Evolutionary conservation across 2,329 filamentous ascomycete species (phyloP).

Genomic region (Aspergillus calidoustus): DNA sequence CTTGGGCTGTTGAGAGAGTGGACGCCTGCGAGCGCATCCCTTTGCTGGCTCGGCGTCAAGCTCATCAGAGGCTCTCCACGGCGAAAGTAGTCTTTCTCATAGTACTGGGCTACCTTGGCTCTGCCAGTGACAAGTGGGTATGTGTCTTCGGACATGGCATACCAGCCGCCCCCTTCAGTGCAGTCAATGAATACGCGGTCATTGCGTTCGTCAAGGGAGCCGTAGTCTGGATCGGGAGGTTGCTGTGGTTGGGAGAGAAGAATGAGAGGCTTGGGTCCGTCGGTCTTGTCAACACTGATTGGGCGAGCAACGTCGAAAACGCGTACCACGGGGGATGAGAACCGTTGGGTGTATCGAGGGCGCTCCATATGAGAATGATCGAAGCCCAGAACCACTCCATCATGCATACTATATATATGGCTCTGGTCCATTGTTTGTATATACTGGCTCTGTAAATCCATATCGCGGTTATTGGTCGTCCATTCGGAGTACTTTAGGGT

Average conservation of each 20-base stretch:
- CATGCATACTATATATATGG: conserved; percentile 85
- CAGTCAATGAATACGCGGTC: conserved; percentile 82
- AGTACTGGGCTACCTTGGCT: conserved; percentile 62
- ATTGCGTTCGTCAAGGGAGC: conserved; percentile 56
- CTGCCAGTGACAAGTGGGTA: conserved; percentile 85
- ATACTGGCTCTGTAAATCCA: conserved; percentile 85
- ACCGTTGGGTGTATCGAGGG: conserved; percentile 69
- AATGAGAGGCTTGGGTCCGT: conserved; percentile 70
- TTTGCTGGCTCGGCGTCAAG: conserved; percentile 53
- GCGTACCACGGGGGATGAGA: conserved; percentile 77
- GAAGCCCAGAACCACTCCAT: conserved; percentile 82
- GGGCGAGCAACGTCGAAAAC: conserved; percentile 88
- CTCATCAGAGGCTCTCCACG: conserved; percentile 44
- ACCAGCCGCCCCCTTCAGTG: conserved; percentile 88
- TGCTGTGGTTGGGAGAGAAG: conserved; percentile 84
- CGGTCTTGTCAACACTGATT: conserved; percentile 65
- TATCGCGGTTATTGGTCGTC: conserved; percentile 89
- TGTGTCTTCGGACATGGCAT: conserved; percentile 82
- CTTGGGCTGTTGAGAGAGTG: conserved; percentile 63
- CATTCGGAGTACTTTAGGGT: conserved; percentile 94
- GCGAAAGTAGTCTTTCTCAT: conserved; percentile 55
- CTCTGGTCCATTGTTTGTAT: conserved; percentile 78
- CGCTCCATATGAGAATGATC: conserved; percentile 65
- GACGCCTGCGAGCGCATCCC: conserved; percentile 70
- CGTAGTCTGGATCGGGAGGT: conserved; percentile 54